Percentiles rank a stretch among this genome's conserved stretches.
Evolutionary conservation across 345 rosid species (phyloP).

Genomic region (Lepidium sativum): DNA sequence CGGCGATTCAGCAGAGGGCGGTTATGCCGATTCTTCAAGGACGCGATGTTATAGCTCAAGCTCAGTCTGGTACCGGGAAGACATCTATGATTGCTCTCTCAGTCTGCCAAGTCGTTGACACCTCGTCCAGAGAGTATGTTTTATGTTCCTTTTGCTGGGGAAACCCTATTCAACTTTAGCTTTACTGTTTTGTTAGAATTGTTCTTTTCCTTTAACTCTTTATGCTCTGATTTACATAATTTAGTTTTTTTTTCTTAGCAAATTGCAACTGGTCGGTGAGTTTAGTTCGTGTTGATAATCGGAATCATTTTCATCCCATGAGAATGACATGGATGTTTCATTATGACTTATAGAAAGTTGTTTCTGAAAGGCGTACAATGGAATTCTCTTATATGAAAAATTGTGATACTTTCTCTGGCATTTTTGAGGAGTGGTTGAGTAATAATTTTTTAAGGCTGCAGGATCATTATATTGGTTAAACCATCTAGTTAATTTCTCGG

Average conservation of each 20-base stretch:
- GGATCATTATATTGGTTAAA: neutral
- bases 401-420: neutral
- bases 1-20: slow-evolving; percentile 94
- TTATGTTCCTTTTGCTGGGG: neutral
- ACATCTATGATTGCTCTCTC: slow-evolving; percentile 96
- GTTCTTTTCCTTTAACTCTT: neutral
- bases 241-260: neutral
- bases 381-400: neutral
- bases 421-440: neutral
- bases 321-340: neutral
- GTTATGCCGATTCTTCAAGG: slow-evolving; percentile 91
- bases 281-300: neutral
- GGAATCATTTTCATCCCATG: neutral
- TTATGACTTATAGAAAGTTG: neutral
- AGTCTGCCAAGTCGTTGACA: slow-evolving; percentile 76
- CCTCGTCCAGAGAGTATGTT: slow-evolving; percentile 65
- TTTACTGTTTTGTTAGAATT: neutral
- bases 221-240: neutral
- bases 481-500: neutral
- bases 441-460: neutral
- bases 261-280: neutral
- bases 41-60: slow-evolving; percentile 93
- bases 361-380: neutral
- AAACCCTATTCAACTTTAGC: slow-evolving; percentile 16
- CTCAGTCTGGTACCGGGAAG: slow-evolving; percentile 98